Conservation (phyloP, 371 early-diverging fungal genomes). For the Rhizopus sp. region DNA sequence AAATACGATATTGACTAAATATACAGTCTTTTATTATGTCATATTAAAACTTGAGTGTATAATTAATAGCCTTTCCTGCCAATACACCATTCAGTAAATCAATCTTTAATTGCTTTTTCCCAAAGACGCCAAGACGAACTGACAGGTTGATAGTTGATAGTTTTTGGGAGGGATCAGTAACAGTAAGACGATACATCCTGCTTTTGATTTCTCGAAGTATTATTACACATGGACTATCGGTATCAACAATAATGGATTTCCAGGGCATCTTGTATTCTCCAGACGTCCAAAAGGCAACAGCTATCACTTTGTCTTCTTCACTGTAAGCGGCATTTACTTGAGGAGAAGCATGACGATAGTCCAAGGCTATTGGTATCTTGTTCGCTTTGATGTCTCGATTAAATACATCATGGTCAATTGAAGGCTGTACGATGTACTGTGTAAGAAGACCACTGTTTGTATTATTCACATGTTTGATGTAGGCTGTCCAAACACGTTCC, state of each 20-base stretch:
- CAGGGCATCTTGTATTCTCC: conserved; percentile 23
- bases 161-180: conserved; percentile 29
- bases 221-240: conserved; percentile 17
- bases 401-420: conserved; percentile 10
- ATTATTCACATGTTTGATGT: conserved; percentile 17
- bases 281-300: conserved; percentile 33
- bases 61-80: conserved; percentile 13
- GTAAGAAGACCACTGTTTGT: conserved; percentile 11
- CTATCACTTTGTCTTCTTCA: conserved; percentile 16
- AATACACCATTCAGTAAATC: conserved; percentile 15
- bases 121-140: conserved; percentile 3
- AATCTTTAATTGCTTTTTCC: not conserved
- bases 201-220: conserved; percentile 4
- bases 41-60: conserved; percentile 11
- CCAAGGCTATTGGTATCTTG: conserved; percentile 13
- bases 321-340: conserved; percentile 27
- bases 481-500: conserved; percentile 21
- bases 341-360: conserved; percentile 14
- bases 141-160: conserved; percentile 13
- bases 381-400: not conserved
- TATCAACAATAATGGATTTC: conserved; percentile 7
- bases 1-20: not conserved
- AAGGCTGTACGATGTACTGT: conserved; percentile 29
- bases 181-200: conserved; percentile 12
- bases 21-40: not conserved